Base-by-base conservation (phyloP, 1,284 basidiomycete genomes). In the Ceratobasidium sp. region DNA sequence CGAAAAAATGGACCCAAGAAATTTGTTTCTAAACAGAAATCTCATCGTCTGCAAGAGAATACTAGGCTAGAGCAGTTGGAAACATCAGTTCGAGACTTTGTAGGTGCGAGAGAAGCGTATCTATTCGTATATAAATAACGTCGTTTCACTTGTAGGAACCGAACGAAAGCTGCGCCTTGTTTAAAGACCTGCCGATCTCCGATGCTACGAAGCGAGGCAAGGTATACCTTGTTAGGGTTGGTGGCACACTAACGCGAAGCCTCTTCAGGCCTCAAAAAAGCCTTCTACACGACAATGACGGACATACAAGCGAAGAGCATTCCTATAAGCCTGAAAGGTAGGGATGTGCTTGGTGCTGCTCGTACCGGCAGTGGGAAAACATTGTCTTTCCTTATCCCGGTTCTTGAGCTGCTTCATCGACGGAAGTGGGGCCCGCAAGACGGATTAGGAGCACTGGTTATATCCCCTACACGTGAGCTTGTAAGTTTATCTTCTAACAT, bases 401-500 rank as follows among this genome's bases (percentile, higher is more conserved):
- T 93, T 12, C 88, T 96, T 56, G 94, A 96, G 86, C 87, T 91
- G 39, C 88, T 96, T 39, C 93, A 94, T 82, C 88, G 93, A 64
- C 87, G 87, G 78, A 93, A 91, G 83, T 96, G 95, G 94, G 94
- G 94, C 0, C 91, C 91, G 2, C 89, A 91, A 80, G 95, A 96
- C 84, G 94, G 94, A 7, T 89, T 99, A 3, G 97, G 98, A 12
- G 97, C 97, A 0, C 86, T 99, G 63, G 92, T 99, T 81, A 95
- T 99, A 81, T 97, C 95, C 2, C 98, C 98, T 0, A 99, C 97
- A 0, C 89, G 97, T 77, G 98, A 99, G 86, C 87, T 99, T 73
- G 95, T 95, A 81, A 83, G 88, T 86, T 18, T n/a, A 9, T 44
- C 15, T n/a, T 49, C 46, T 18, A 20, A 5, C 33, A 15, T 18